phyloP scores from a whole-genome alignment of 306 rosid species.

The Inga laurina region DNA sequence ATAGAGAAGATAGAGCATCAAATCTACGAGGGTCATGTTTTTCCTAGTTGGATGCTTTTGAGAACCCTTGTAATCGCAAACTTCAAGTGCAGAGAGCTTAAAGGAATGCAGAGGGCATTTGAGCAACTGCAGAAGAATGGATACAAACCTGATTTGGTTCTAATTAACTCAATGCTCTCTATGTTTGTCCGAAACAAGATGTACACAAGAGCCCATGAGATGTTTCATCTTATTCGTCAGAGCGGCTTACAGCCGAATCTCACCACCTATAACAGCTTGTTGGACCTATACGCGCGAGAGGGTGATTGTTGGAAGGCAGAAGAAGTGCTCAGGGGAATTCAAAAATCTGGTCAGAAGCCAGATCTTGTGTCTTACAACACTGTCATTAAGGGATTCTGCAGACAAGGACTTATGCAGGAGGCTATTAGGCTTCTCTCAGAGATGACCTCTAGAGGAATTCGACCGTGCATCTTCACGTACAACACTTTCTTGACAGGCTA shows the following conservation, averaged over 20 bases:
- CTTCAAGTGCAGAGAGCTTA: constrained; percentile 74
- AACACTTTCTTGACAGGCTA: constrained; percentile 87
- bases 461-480: constrained; percentile 84
- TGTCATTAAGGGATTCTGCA: constrained; percentile 88
- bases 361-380: constrained; percentile 88
- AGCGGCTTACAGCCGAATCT: constrained; percentile 77
- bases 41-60: constrained; percentile 86
- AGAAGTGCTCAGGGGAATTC: constrained; percentile 72
- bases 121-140: constrained; percentile 64
- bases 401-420: constrained; percentile 85
- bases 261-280: constrained; percentile 78
- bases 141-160: constrained; percentile 82
- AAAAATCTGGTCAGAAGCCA: constrained; percentile 65
- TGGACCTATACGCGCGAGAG: constrained; percentile 80
- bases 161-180: constrained; percentile 82
- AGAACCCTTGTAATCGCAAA: constrained; percentile 79
- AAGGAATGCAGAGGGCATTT: constrained; percentile 90
- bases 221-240: constrained; percentile 55
- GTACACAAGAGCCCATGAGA: constrained; percentile 70
- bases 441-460: constrained; percentile 75
- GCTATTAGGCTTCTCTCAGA: constrained; percentile 76
- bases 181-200: constrained; percentile 64
- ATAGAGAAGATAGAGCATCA: constrained; percentile 67
- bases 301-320: constrained; percentile 95
- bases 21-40: constrained; percentile 70